phyloP scores from a whole-genome alignment of 164 flowering plant species.

The Macadamia integrifolia region DNA sequence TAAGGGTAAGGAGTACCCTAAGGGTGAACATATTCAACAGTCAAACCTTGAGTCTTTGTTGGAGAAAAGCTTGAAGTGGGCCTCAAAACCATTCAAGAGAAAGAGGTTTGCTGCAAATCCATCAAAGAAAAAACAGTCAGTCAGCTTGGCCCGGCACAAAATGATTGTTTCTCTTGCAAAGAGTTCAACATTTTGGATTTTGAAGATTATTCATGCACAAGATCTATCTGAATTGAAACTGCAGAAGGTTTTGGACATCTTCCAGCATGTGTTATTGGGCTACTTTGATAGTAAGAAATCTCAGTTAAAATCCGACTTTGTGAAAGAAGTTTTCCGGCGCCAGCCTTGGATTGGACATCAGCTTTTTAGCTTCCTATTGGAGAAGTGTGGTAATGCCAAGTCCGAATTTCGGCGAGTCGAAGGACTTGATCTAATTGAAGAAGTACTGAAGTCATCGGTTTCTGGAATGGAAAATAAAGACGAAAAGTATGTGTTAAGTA shows the following conservation, averaged over 20 bases:
- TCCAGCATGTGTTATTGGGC: conserved; percentile 34
- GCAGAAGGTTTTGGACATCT: conserved; percentile 36
- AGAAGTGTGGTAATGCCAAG: conserved; percentile 54
- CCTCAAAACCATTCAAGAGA: conserved; percentile 67
- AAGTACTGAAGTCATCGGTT: conserved; percentile 42
- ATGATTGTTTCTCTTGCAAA: conserved; percentile 65
- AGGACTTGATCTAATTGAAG: conserved; percentile 58
- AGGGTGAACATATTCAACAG: conserved; percentile 44
- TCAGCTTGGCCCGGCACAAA: conserved; percentile 49
- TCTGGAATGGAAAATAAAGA: conserved; percentile 25
- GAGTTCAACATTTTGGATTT: conserved; percentile 68
- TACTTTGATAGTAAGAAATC: conserved; percentile 72
- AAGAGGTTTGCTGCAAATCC: conserved; percentile 43
- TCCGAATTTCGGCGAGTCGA: conserved; percentile 69
- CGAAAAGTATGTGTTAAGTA: conserved; percentile 15
- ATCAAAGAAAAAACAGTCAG: conserved; percentile 55
- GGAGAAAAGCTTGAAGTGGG: conserved; percentile 61
- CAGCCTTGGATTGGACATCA: conserved; percentile 68
- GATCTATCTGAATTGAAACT: conserved; percentile 42
- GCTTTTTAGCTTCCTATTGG: conserved; percentile 57
- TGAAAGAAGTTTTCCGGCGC: conserved; percentile 68
- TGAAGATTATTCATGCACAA: conserved; percentile 60
- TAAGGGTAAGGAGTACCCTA: conserved; percentile 75
- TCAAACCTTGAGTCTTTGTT: conserved; percentile 53
- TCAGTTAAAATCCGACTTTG: conserved; percentile 61